phyloP scores from a whole-genome alignment of 2,329 filamentous ascomycete genomes.

The Xylaria sp. region DNA sequence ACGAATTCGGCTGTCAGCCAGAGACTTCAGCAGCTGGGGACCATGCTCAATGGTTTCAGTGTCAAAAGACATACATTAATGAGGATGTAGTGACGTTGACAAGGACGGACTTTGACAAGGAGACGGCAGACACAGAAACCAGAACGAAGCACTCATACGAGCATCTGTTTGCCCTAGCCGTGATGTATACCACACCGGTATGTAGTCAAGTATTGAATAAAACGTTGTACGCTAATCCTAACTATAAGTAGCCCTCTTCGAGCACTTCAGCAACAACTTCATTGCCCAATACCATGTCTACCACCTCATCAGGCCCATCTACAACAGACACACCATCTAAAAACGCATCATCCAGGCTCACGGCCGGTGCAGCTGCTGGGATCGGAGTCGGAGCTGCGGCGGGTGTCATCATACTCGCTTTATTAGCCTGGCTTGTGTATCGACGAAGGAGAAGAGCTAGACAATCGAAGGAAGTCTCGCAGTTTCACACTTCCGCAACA shows the following conservation, averaged over 20 bases:
- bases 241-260: slow-evolving; percentile 23
- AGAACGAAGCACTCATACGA: slow-evolving; percentile 11
- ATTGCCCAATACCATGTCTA: slow-evolving; percentile 10
- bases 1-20: slow-evolving; percentile 33
- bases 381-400: slow-evolving; percentile 25
- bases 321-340: slow-evolving; percentile 3
- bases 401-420: slow-evolving; percentile 25
- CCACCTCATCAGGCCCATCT: neutral
- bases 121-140: slow-evolving; percentile 8
- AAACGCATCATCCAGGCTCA: slow-evolving; percentile 15
- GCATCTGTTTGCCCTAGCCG: slow-evolving; percentile 40
- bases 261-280: slow-evolving; percentile 14
- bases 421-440: slow-evolving; percentile 30
- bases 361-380: slow-evolving; percentile 28
- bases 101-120: slow-evolving; percentile 28
- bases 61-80: slow-evolving; percentile 30
- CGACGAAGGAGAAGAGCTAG: slow-evolving; percentile 26
- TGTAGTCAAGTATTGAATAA: slow-evolving; percentile 5
- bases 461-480: neutral
- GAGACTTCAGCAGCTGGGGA: neutral
- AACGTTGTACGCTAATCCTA: slow-evolving; percentile 2
- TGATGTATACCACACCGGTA: slow-evolving; percentile 41
- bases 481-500: neutral
- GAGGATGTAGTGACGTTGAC: slow-evolving; percentile 27
- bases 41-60: slow-evolving; percentile 39